phyloP scores from a whole-genome alignment of 257 asterid genomes.

The Rauvolfia tetraphylla region DNA sequence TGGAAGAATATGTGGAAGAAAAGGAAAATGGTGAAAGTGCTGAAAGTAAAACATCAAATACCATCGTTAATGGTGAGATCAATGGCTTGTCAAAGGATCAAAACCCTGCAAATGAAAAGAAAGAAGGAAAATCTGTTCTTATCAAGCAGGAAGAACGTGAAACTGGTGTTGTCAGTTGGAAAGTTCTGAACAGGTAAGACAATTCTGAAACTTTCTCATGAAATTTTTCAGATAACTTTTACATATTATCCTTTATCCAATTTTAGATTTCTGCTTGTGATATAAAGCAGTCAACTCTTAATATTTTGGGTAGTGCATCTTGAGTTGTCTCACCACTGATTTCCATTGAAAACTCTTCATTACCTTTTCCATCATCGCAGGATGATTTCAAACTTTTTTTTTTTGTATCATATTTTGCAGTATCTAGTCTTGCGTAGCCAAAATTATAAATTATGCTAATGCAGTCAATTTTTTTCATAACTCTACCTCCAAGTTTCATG shows the following conservation, averaged over 20 bases:
- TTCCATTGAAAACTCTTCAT: neutral
- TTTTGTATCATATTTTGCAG: neutral
- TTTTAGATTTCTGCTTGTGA: neutral
- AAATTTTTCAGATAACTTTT: slow-evolving; percentile 2
- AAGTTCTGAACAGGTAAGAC: slow-evolving; percentile 70
- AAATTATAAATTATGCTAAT: neutral
- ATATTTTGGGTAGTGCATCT: neutral
- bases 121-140: slow-evolving; percentile 77
- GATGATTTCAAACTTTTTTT: neutral
- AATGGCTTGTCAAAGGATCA: slow-evolving; percentile 45
- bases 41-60: slow-evolving; percentile 36
- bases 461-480: neutral
- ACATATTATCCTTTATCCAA: neutral
- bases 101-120: slow-evolving; percentile 36
- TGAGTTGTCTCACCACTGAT: neutral
- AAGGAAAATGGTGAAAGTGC: slow-evolving; percentile 34
- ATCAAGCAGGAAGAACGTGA: slow-evolving; percentile 98
- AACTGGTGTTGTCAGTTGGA: slow-evolving; percentile 91
- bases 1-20: slow-evolving; percentile 87
- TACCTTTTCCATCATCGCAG: neutral
- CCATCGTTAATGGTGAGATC: slow-evolving; percentile 47
- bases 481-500: neutral
- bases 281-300: neutral
- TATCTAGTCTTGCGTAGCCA: neutral
- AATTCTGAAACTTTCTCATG: slow-evolving; percentile 1